phyloP scores from a whole-genome alignment of 345 rosid species.

The Raphanus raphanistrum region DNA sequence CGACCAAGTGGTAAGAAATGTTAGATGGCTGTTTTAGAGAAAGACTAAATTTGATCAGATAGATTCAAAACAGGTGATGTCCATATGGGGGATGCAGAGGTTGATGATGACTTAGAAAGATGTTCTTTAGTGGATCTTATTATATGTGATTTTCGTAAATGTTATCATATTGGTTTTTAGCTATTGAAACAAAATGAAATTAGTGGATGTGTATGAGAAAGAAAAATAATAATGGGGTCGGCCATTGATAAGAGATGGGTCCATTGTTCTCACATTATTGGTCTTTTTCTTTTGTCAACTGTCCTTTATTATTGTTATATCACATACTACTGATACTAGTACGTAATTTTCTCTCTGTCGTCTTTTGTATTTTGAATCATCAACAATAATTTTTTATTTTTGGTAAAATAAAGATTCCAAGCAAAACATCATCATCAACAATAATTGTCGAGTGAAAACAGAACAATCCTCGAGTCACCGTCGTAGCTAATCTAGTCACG shows the following conservation, averaged over 20 bases:
- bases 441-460: background rate
- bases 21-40: background rate
- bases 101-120: background rate
- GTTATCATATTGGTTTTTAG: background rate
- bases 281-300: slow-evolving; percentile 21
- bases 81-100: background rate
- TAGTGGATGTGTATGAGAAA: slow-evolving; percentile 2
- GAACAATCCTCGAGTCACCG: background rate
- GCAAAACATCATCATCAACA: background rate
- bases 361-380: background rate
- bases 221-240: slow-evolving; percentile 2
- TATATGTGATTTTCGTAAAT: background rate
- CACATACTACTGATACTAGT: background rate
- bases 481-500: background rate
- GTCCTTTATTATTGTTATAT: background rate
- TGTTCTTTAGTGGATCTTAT: background rate
- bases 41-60: background rate
- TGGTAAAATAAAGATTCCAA: too few relatives aligned
- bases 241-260: slow-evolving; percentile 13
- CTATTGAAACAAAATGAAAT: background rate
- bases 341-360: background rate
- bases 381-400: background rate
- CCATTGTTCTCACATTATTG: slow-evolving; percentile 1
- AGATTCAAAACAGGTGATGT: background rate
- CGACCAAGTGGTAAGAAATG: background rate